Evolutionary conservation across 129 eudicot genomes (phyloP), one percentile per base, ranked within the genome.

Genomic region (Lonicera japonica): DNA sequence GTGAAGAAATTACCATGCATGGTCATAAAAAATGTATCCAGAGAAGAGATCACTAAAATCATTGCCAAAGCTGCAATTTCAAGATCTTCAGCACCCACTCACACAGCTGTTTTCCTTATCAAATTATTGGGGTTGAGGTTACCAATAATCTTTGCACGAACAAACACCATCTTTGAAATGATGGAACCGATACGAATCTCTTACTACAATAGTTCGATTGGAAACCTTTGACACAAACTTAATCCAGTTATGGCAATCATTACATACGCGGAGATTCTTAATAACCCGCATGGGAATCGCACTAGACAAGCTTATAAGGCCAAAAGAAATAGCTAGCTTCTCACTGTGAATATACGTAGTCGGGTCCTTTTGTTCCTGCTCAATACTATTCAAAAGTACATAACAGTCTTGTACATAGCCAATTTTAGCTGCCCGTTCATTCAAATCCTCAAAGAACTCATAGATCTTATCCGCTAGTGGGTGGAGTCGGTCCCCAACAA

Each of bases 231-330:
- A 75, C 41, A 87, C 91, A 74, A 63, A 84, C 77, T 92, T 92
- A 36, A 92, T 87, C 98, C 98, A 87, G 64, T 80, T 87, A 72
- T 92, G 98, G 66, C 98, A 92, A 72, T 92, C 98, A 61, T 81
- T 80, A 69, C 96, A 92, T 43, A 87, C 88, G 1, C 96, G 95
- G 29, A 92, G 95, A 80, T 92, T 92, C 81, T 92, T 92, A 77
- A 92, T 84, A 18, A 92, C 95, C 16, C 80, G 88, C 65, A 92
- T 17, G 16, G 96, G 98, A 58, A 84, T 66, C 19, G 76, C 41
- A 74, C 56, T 24, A 25, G 95, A 61, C 75, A 87, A 74, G 56
- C 76, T 82, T 43, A 92, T 11, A 73, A 92, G 95, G 21, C 98
- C 98, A 70, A 79, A 92, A 25, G 96, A 70, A 67, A 92, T 74